These are phyloP conservation scores for Alloteropsis semialata DNA, from an alignment of 176 grass and related monocot genomes.

Conservation along the genomic window DNA sequence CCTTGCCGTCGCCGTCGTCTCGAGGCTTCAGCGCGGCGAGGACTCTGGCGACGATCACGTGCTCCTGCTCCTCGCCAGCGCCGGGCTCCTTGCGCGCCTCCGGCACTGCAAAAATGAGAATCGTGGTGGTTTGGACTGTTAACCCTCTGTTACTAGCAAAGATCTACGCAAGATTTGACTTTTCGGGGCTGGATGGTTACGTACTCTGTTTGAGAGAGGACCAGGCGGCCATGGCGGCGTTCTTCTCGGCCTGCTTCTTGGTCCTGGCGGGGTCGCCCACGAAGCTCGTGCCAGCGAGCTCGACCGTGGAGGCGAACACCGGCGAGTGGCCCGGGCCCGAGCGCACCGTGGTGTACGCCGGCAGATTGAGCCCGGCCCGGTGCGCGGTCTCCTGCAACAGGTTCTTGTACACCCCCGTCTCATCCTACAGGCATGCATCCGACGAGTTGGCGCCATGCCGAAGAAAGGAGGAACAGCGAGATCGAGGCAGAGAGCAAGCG, in stretches of 20 bases:
- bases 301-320: constrained; percentile 67
- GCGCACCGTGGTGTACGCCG: constrained; percentile 79
- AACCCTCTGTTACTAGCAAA: background rate
- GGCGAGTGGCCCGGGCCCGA: constrained; percentile 78
- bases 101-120: constrained; percentile 43
- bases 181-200: background rate
- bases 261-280: constrained; percentile 68
- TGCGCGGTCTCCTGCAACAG: constrained; percentile 90
- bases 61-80: constrained; percentile 63
- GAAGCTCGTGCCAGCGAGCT: constrained; percentile 79
- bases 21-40: constrained; percentile 54
- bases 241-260: constrained; percentile 98
- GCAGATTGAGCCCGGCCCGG: constrained; percentile 74
- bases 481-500: background rate
- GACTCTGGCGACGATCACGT: constrained; percentile 58
- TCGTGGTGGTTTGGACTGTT: background rate
- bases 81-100: constrained; percentile 54
- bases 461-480: background rate
- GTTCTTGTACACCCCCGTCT: constrained; percentile 98
- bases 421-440: constrained; percentile 44
- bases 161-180: background rate
- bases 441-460: background rate
- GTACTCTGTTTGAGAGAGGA: constrained; percentile 77
- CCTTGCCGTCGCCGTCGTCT: background rate
- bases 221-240: constrained; percentile 90